Evolutionary conservation across 148 eudicot genomes (phyloP).

Genomic region (Diospyros kaki): DNA sequence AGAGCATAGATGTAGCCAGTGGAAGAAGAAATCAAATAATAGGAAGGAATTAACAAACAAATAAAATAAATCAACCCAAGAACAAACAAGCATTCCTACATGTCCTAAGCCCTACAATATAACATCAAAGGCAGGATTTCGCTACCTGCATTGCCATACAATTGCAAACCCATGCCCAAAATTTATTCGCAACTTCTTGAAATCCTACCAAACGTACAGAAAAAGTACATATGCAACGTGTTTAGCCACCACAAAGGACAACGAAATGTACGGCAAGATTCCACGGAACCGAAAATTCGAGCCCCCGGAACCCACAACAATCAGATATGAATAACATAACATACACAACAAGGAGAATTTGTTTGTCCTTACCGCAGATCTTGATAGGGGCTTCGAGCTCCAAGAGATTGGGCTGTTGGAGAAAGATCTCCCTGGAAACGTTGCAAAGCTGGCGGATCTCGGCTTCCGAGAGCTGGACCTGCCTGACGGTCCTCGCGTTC

Average conservation of each 20-base stretch:
- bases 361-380: constrained; percentile 53
- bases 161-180: not conserved
- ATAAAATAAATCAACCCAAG: not conserved
- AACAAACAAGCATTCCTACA: not conserved
- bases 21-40: not conserved
- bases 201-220: not conserved
- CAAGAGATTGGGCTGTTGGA: constrained; percentile 60
- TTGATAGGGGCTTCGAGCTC: constrained; percentile 83
- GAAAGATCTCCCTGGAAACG: constrained; percentile 52
- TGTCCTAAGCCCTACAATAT: not conserved
- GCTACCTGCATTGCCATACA: constrained; percentile 4
- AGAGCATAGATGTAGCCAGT: no score
- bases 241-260: not conserved
- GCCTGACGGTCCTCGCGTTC: constrained; percentile 47
- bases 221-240: not conserved
- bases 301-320: not conserved
- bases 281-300: not conserved
- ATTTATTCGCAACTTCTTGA: not conserved
- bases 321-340: not conserved
- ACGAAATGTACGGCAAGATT: not conserved
- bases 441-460: constrained; percentile 78
- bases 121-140: not conserved
- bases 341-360: not conserved
- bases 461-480: constrained; percentile 66
- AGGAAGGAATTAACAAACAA: not conserved